Conservation (phyloP, 2,329 filamentous ascomycete species). For the Fusarium fracticaudum region DNA sequence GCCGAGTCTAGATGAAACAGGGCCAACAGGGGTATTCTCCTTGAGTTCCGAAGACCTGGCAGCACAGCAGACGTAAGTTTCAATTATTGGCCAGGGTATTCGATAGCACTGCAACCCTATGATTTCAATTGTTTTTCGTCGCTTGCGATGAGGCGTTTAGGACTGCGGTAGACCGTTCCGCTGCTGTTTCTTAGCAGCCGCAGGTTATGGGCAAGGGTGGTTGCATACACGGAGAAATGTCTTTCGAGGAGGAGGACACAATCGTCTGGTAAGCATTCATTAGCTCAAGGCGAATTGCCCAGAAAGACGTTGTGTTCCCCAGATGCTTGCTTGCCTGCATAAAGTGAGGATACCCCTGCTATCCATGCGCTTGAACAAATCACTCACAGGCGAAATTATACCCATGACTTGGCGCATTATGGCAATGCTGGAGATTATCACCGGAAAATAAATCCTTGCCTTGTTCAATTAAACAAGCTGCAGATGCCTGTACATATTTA, state of each 20-base stretch:
- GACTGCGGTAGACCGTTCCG: not conserved
- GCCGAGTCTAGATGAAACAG: conserved; percentile 33
- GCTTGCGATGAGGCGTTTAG: conserved; percentile 1
- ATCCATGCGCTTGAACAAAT: conserved; percentile 5
- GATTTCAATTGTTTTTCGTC: conserved; percentile 15
- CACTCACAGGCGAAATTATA: conserved; percentile 13
- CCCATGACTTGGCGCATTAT: not conserved
- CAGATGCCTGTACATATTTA: not conserved
- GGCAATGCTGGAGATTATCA: not conserved
- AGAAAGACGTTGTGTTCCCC: conserved; percentile 8
- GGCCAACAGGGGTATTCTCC: conserved; percentile 16
- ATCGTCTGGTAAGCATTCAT: conserved; percentile 2
- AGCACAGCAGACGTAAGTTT: conserved; percentile 24
- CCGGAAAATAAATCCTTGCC: conserved; percentile 1
- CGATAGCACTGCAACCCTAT: conserved; percentile 30
- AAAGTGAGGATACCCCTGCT: conserved; percentile 20
- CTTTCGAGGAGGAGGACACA: not conserved
- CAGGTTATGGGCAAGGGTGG: not conserved
- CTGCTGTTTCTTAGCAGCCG: conserved; percentile 4
- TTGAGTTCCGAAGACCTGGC: conserved; percentile 14
- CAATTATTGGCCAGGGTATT: conserved; percentile 20
- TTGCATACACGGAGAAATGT: conserved; percentile 14
- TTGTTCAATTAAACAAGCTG: not conserved
- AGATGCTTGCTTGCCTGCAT: conserved; percentile 11
- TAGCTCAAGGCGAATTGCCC: conserved; percentile 6